Evolutionary conservation across 2,329 filamentous ascomycete species (phyloP).

Genomic region (Davidsoniella australis): DNA sequence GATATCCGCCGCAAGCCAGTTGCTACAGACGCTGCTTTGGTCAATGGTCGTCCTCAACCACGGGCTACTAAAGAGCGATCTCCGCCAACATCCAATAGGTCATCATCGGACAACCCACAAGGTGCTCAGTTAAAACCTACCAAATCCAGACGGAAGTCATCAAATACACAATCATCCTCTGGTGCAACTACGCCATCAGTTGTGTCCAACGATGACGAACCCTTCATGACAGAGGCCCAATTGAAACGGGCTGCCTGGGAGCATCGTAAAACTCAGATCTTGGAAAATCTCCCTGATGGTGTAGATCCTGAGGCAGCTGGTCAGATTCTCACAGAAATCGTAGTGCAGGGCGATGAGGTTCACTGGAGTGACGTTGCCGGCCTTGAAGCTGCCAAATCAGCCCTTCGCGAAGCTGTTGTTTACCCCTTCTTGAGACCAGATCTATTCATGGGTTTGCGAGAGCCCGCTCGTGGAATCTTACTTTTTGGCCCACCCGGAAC

Average conservation of each 20-base stretch:
- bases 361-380: constrained; percentile 90
- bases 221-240: neutral
- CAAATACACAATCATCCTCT: neutral
- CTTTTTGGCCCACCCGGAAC: constrained; percentile 95
- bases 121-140: neutral
- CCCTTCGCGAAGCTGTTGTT: constrained; percentile 86
- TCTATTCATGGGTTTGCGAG: constrained; percentile 84
- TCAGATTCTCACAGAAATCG: constrained; percentile 90
- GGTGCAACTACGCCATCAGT: neutral
- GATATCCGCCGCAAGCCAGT: constrained; percentile 11
- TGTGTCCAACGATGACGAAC: constrained; percentile 3
- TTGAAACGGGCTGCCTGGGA: constrained; percentile 5
- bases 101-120: constrained; percentile 8
- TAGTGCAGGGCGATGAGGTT: constrained; percentile 85
- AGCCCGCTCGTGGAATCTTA: constrained; percentile 87
- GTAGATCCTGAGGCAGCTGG: constrained; percentile 70
- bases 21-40: neutral
- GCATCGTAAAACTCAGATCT: constrained; percentile 28
- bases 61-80: constrained; percentile 1
- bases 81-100: constrained; percentile 6
- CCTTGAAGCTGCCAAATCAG: constrained; percentile 74
- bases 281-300: constrained; percentile 65
- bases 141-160: too few species aligned
- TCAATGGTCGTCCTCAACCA: neutral
- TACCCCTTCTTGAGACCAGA: constrained; percentile 93